Evolutionary conservation across 805 yeast species (phyloP).

Genomic region (Wickerhamiella spandovensis): DNA sequence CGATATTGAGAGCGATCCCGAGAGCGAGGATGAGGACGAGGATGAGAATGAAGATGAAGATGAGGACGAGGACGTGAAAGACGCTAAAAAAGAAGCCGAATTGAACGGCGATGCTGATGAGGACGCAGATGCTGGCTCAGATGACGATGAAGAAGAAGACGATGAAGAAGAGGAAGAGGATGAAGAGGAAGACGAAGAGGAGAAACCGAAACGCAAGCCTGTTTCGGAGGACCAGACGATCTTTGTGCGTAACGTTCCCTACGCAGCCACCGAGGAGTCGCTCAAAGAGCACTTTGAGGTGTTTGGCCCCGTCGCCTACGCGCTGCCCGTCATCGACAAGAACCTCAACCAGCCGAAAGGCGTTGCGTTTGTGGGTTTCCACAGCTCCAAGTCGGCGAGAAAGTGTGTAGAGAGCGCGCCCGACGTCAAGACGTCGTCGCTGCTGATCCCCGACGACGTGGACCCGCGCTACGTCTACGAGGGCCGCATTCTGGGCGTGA

Average conservation of each 20-base stretch:
- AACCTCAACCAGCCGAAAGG: slow-evolving; percentile 82
- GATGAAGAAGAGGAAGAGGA: slow-evolving; percentile 27
- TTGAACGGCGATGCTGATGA: slow-evolving; percentile 21
- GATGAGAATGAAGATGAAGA: slow-evolving; percentile 28
- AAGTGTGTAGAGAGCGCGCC: slow-evolving; percentile 74
- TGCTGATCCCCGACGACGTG: slow-evolving; percentile 85
- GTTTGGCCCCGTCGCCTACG: slow-evolving; percentile 84
- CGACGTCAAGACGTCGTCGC: slow-evolving; percentile 44
- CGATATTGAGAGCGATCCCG: slow-evolving; percentile 3
- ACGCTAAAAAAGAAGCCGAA: slow-evolving; percentile 6
- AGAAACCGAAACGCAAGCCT: slow-evolving; percentile 21
- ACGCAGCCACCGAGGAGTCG: slow-evolving; percentile 76
- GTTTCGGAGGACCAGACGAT: slow-evolving; percentile 36
- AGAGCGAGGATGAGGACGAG: slow-evolving; percentile 12
- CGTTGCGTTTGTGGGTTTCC: slow-evolving; percentile 88
- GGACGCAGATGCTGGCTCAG: slow-evolving; percentile 20
- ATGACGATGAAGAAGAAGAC: slow-evolving; percentile 25
- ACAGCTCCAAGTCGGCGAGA: slow-evolving; percentile 43
- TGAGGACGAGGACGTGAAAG: slow-evolving; percentile 19
- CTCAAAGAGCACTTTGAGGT: slow-evolving; percentile 63
- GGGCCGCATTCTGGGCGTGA: slow-evolving; percentile 75
- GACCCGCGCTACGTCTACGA: slow-evolving; percentile 76
- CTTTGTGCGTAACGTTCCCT: slow-evolving; percentile 87
- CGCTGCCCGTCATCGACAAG: slow-evolving; percentile 82
- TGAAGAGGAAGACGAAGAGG: slow-evolving; percentile 19